Conservation (phyloP, 352 stramenopile genomes). For the Phytophthora crassamura region DNA sequence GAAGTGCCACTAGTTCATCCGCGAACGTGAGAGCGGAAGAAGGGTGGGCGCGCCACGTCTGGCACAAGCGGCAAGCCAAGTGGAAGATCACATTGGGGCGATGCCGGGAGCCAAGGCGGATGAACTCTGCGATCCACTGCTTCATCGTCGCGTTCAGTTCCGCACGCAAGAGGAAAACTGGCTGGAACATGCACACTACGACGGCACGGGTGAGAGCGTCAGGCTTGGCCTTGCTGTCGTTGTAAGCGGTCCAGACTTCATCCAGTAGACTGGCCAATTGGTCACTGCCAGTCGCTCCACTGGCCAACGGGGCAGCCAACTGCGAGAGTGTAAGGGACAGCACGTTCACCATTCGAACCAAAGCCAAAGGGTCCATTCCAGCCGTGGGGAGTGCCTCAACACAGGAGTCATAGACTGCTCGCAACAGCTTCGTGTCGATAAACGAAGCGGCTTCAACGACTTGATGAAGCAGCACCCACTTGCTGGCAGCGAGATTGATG, state of each 20-base stretch:
- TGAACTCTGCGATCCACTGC: constrained; percentile 61
- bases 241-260: constrained; percentile 76
- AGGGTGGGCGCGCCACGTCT: constrained; percentile 69
- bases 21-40: constrained; percentile 53
- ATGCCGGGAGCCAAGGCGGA: constrained; percentile 60
- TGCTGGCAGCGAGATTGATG: constrained; percentile 50
- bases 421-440: constrained; percentile 49
- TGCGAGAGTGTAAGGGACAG: constrained; percentile 58
- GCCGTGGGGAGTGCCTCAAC: constrained; percentile 60
- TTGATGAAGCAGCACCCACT: constrained; percentile 64
- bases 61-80: constrained; percentile 66
- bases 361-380: constrained; percentile 58
- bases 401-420: constrained; percentile 44
- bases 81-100: constrained; percentile 86
- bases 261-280: constrained; percentile 53
- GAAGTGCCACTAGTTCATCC: constrained; percentile 69
- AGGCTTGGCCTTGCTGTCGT: constrained; percentile 71
- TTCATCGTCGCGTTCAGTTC: constrained; percentile 50
- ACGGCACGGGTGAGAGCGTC: constrained; percentile 72
- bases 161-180: constrained; percentile 53
- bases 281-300: constrained; percentile 21
- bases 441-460: constrained; percentile 61
- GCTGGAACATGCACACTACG: constrained; percentile 76
- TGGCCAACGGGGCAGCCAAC: constrained; percentile 45
- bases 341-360: constrained; percentile 78